Conservation (phyloP, 352 stramenopile species). For the Pythium oligandrum region DNA sequence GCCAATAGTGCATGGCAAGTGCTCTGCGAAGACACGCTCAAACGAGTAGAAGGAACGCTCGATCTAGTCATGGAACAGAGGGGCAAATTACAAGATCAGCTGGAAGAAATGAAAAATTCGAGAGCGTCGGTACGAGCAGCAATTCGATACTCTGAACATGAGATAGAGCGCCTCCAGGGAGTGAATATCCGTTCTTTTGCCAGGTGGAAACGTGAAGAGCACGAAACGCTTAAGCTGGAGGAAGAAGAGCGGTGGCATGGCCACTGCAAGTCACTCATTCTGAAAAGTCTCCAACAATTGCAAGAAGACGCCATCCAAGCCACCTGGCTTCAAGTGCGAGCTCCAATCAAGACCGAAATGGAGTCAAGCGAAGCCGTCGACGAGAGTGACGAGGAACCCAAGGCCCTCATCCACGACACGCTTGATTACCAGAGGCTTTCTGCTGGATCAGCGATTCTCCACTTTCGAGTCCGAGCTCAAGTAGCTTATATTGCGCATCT, state of each 20-base stretch:
- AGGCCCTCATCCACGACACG: too few relatives aligned
- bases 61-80: slow-evolving; percentile 11
- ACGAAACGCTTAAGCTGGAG: slow-evolving; percentile 28
- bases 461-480: slow-evolving; percentile 21
- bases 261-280: slow-evolving; percentile 37
- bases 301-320: slow-evolving; percentile 12
- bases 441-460: slow-evolving; percentile 25
- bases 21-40: slow-evolving; percentile 23
- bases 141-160: slow-evolving; percentile 21
- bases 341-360: background rate
- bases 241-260: slow-evolving; percentile 39
- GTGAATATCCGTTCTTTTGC: slow-evolving; percentile 34
- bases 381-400: too few relatives aligned
- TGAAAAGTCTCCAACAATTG: slow-evolving; percentile 23
- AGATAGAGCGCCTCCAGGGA: slow-evolving; percentile 32
- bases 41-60: slow-evolving; percentile 5
- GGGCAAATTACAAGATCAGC: slow-evolving; percentile 7
- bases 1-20: slow-evolving; percentile 25
- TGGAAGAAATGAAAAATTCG: slow-evolving; percentile 18
- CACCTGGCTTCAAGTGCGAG: slow-evolving; percentile 28
- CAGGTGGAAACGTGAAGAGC: slow-evolving; percentile 26
- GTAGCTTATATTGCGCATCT: slow-evolving; percentile 39
- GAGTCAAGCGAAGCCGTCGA: too few relatives aligned
- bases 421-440: slow-evolving; percentile 24
- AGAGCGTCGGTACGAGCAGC: slow-evolving; percentile 16